These are phyloP conservation scores for Aspergillus cejpii DNA, from an alignment of 2,329 filamentous ascomycete genomes.

Conservation along the genomic window DNA sequence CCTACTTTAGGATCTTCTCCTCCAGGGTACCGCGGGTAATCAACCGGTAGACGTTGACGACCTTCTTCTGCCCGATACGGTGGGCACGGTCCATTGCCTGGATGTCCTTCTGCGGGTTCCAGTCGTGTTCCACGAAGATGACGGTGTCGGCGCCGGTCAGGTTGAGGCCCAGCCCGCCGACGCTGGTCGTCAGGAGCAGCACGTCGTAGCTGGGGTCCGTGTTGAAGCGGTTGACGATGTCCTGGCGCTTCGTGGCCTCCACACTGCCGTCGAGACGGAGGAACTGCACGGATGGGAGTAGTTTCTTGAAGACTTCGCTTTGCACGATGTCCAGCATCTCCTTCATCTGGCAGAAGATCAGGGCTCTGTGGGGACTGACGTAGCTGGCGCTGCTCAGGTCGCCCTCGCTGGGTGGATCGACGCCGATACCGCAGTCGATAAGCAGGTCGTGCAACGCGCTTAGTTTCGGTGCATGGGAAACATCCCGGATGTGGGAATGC, in stretches of 20 bases:
- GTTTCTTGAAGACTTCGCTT: slow-evolving; percentile 78
- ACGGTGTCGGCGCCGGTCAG: slow-evolving; percentile 95
- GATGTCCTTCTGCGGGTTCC: slow-evolving; percentile 98
- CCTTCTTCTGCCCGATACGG: slow-evolving; percentile 98
- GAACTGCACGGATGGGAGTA: slow-evolving; percentile 89
- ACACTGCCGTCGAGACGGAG: slow-evolving; percentile 91
- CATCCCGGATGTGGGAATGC: slow-evolving; percentile 75
- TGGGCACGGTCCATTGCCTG: slow-evolving; percentile 99
- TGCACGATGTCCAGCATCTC: slow-evolving; percentile 99
- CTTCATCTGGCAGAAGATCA: slow-evolving; percentile 99
- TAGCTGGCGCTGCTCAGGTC: slow-evolving; percentile 61
- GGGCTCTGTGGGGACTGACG: slow-evolving; percentile 89
- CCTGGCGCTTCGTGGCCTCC: slow-evolving; percentile 86
- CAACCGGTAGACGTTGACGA: slow-evolving; percentile 95
- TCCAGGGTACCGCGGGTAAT: slow-evolving; percentile 94
- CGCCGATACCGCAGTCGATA: slow-evolving; percentile 96
- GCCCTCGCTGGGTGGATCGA: slow-evolving; percentile 53
- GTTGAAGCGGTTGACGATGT: slow-evolving; percentile 98
- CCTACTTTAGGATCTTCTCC: slow-evolving; percentile 87
- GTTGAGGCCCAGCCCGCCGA: slow-evolving; percentile 90
- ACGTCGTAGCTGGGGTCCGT: slow-evolving; percentile 95
- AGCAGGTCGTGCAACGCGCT: slow-evolving; percentile 82
- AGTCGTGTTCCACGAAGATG: slow-evolving; percentile 99
- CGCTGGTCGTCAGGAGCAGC: slow-evolving; percentile 84
- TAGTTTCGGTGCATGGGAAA: slow-evolving; percentile 85